phyloP scores from a whole-genome alignment of 306 rosid genomes.

The Prosopis cineraria region DNA sequence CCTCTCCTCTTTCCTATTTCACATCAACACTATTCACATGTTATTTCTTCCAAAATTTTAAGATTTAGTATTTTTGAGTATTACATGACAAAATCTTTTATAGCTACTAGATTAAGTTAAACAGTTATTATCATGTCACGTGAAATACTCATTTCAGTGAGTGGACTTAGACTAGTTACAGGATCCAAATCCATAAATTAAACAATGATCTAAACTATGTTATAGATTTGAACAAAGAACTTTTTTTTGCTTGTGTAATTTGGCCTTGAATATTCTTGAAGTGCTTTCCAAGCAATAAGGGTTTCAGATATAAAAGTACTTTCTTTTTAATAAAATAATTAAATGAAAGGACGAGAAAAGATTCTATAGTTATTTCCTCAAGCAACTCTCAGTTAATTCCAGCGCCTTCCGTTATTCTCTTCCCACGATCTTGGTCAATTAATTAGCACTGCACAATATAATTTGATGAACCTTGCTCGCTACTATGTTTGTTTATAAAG shows the following conservation, averaged over 20 bases:
- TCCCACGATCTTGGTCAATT: not conserved
- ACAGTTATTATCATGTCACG: no score
- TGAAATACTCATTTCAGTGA: no score
- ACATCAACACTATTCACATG: no score
- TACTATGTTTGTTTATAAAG: not conserved
- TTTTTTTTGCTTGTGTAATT: not conserved
- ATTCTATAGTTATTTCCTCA: not conserved
- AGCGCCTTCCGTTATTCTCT: not conserved
- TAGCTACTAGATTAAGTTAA: no score
- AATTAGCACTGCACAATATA: not conserved
- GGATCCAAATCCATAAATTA: no score
- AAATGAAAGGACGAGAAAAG: not conserved
- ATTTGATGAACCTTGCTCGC: not conserved
- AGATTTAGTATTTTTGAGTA: no score
- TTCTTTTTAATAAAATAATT: not conserved
- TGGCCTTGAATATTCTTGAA: conserved; percentile 8
- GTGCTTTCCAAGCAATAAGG: not conserved
- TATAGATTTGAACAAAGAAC: not conserved
- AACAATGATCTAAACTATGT: not conserved
- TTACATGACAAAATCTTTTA: no score
- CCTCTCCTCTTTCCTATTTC: no score
- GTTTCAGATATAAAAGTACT: not conserved
- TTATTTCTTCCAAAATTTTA: no score
- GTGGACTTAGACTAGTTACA: no score
- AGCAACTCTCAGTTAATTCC: not conserved